phyloP scores from a whole-genome alignment of 2,329 filamentous ascomycete genomes.

The Paracorniculantispora psalliotae region DNA sequence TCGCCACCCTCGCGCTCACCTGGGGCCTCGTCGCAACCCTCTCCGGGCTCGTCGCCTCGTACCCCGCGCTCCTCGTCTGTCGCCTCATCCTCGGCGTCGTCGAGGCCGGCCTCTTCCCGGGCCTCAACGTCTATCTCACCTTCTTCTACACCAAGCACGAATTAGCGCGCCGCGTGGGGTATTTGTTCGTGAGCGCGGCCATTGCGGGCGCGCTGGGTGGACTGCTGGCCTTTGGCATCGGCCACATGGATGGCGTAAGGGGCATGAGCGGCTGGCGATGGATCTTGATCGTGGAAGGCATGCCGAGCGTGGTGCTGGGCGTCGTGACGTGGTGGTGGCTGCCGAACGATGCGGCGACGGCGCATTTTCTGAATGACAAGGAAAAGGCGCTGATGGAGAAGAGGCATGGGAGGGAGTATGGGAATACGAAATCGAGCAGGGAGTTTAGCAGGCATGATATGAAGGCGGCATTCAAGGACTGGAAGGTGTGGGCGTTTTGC shows the following conservation, averaged over 20 bases:
- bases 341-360: conserved; percentile 42
- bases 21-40: conserved; percentile 68
- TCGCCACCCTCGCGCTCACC: conserved; percentile 57
- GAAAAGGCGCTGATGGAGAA: conserved; percentile 62
- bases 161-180: conserved; percentile 66
- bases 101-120: conserved; percentile 67
- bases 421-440: conserved; percentile 41
- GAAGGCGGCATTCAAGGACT: conserved; percentile 62
- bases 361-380: conserved; percentile 52
- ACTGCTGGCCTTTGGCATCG: conserved; percentile 67
- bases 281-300: conserved; percentile 56
- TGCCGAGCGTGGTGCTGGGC: conserved; percentile 36
- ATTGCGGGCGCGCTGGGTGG: conserved; percentile 69
- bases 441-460: conserved; percentile 57
- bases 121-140: conserved; percentile 64
- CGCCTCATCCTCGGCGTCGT: conserved; percentile 64
- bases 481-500: conserved; percentile 70
- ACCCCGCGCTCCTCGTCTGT: conserved; percentile 60
- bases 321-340: conserved; percentile 29
- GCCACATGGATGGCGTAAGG: conserved; percentile 62
- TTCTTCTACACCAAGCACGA: conserved; percentile 73
- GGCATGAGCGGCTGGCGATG: conserved; percentile 67
- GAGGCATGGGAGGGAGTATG: conserved; percentile 37
- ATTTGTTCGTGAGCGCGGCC: conserved; percentile 66
- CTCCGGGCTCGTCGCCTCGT: conserved; percentile 63